A percentile compares a stretch with the other conserved stretches of the same genome.
phyloP scores from a whole-genome alignment of 306 rosid genomes.

The Pueraria montana region DNA sequence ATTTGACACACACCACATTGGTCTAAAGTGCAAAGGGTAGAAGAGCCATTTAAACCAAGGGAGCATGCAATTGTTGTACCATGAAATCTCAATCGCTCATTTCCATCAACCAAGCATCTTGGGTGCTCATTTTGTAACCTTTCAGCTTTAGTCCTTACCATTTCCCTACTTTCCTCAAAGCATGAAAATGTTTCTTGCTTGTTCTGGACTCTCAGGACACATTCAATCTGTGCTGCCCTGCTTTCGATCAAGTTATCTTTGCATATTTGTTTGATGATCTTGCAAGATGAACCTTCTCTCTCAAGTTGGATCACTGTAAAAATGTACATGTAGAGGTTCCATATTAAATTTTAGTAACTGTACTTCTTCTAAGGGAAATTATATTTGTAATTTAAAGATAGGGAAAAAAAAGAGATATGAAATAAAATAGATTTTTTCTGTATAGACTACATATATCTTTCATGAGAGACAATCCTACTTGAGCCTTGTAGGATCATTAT shows the following conservation, averaged over 20 bases:
- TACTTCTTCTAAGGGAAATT: not conserved
- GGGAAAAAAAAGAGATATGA: too few species aligned
- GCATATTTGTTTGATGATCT: slow-evolving; percentile 61
- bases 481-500: too few species aligned
- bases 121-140: slow-evolving; percentile 45
- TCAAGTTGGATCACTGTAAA: slow-evolving; percentile 56
- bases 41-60: slow-evolving; percentile 51
- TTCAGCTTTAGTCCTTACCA: slow-evolving; percentile 49
- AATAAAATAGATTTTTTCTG: too few species aligned
- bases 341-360: not conserved
- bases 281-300: slow-evolving; percentile 52
- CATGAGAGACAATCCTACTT: too few species aligned
- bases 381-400: not conserved
- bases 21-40: slow-evolving; percentile 46
- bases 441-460: too few species aligned
- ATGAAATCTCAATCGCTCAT: slow-evolving; percentile 67
- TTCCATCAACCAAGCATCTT: slow-evolving; percentile 69
- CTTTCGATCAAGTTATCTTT: slow-evolving; percentile 32
- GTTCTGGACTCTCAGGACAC: slow-evolving; percentile 57
- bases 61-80: slow-evolving; percentile 67
- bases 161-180: slow-evolving; percentile 64
- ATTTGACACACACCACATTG: slow-evolving; percentile 66
- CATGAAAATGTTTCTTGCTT: slow-evolving; percentile 37
- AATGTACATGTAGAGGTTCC: not conserved
- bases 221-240: slow-evolving; percentile 42